A percentile compares a stretch with the other conserved stretches of the same genome.
phyloP scores from a whole-genome alignment of 805 yeast species.

The Candida vaughaniae region DNA sequence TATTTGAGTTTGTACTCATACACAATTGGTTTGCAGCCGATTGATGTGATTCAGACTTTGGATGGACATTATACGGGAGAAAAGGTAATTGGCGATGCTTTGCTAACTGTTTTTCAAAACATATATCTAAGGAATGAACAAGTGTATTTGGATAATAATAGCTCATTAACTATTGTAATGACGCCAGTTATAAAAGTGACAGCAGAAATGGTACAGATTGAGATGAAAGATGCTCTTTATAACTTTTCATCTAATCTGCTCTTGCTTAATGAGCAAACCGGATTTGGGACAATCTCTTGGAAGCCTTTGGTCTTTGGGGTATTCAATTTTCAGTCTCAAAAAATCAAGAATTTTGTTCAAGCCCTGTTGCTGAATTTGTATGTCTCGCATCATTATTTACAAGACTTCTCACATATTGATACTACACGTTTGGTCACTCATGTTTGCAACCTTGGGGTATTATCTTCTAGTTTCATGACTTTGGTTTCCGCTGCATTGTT shows the following conservation, averaged over 20 bases:
- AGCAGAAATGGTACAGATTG: neutral
- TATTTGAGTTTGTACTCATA: slow-evolving; percentile 6
- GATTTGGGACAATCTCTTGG: neutral
- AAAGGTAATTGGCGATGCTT: neutral
- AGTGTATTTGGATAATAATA: slow-evolving; percentile 14
- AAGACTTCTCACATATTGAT: neutral
- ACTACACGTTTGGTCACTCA: too few relatives aligned
- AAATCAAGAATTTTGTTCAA: too few relatives aligned
- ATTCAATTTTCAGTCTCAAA: neutral
- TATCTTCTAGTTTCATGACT: too few relatives aligned
- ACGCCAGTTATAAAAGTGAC: slow-evolving; percentile 16
- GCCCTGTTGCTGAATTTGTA: neutral
- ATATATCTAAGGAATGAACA: slow-evolving; percentile 21
- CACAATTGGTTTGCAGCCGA: slow-evolving; percentile 12
- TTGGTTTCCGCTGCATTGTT: too few relatives aligned
- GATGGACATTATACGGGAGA: slow-evolving; percentile 2
- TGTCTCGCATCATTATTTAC: neutral
- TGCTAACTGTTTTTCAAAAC: slow-evolving; percentile 11
- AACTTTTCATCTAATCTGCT: neutral
- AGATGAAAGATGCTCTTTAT: neutral
- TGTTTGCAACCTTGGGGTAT: too few relatives aligned
- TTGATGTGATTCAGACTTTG: slow-evolving; percentile 15
- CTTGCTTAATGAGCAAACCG: neutral
- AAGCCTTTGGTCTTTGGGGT: neutral
- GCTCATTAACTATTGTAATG: slow-evolving; percentile 18